A percentile compares a stretch with the other conserved stretches of the same genome.
Conservation (phyloP, 1,284 basidiomycete genomes). For the Apiotrichum porosum region DNA sequence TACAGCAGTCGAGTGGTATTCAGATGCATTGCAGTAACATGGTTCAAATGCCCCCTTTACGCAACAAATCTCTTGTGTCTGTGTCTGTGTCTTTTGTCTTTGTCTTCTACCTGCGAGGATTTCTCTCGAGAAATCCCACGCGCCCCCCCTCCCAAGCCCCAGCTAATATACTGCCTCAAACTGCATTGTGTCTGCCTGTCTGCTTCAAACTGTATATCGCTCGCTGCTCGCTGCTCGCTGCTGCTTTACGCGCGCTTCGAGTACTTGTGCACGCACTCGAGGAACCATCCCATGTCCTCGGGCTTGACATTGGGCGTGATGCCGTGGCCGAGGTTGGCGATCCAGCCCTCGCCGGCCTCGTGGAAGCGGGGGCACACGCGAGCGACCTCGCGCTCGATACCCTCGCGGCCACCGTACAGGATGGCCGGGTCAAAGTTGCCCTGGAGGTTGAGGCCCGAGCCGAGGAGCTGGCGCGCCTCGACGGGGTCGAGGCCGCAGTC, state of each 20-base stretch:
- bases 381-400: conserved; percentile 82
- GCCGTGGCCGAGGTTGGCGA: conserved; percentile 94
- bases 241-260: conserved; percentile 29
- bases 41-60: too few species aligned
- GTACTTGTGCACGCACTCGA: conserved; percentile 85
- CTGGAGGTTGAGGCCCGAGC: conserved; percentile 66
- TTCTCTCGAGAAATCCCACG: too few species aligned
- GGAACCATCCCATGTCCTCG: conserved; percentile 82
- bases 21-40: too few species aligned
- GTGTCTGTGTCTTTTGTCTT: too few species aligned
- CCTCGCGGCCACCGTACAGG: conserved; percentile 78
- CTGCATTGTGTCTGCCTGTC: too few species aligned
- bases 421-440: conserved; percentile 92
- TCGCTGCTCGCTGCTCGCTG: too few species aligned
- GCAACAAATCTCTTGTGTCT: too few species aligned
- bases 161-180: too few species aligned
- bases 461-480: conserved; percentile 61
- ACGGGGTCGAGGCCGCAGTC: conserved; percentile 80
- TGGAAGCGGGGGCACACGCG: conserved; percentile 74
- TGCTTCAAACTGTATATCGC: too few species aligned
- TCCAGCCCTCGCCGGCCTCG: conserved; percentile 63
- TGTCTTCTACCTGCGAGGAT: too few species aligned
- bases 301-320: conserved; percentile 95
- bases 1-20: too few species aligned
- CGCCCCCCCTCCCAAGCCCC: too few species aligned